Evolutionary conservation across 176 grass and related monocot genomes (phyloP), one percentile per base, ranked within the genome.

Genomic region (Oryza officinalis): DNA sequence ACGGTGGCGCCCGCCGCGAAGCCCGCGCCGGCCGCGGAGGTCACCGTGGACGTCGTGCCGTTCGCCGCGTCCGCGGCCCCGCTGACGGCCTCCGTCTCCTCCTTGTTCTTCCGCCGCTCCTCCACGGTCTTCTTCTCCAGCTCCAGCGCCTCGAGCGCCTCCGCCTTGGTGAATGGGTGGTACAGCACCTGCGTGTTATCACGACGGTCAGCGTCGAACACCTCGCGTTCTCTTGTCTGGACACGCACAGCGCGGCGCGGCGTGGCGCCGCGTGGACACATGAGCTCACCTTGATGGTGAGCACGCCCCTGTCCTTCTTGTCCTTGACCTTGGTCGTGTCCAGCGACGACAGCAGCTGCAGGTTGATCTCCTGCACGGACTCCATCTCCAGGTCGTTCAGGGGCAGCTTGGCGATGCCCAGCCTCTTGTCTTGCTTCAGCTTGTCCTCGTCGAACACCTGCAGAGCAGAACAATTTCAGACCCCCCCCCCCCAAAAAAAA

Each of bases 261-360:
- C 5, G 28, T 12, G 26, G 63, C 28, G 10, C n/a, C 44, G 12
- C 27, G 60, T 72, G 31, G 26, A 14, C 6, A 37, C 71, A 13
- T 23, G 3, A 14, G 49, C 67, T 68, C 76, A 88, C 96, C 96
- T 96, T 99, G 72, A 96, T 65, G 31, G 70, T 92, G 70, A 99
- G 89, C 61, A 83, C 79, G 59, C 96, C 89, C 49, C 96, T 86
- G 78, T 99, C 96, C 87, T 96, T 96, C 89, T 94, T 99, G 83
- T 99, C 93, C 92, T 96, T 99, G 38, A 96, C 91, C 89, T 99
- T 99, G 69, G 92, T 89, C 35, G 93, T 96, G 89, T 96, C 96
- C 23, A 99, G 93, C 38, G 91, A 99, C 66, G 96, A 71, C 30
- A 99, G 87, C 80, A 99, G 86, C 49, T 89, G 94, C 80, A 99